Evolutionary conservation across 2,329 filamentous ascomycete species (phyloP).

Genomic region (Cladosporium halotolerans): DNA sequence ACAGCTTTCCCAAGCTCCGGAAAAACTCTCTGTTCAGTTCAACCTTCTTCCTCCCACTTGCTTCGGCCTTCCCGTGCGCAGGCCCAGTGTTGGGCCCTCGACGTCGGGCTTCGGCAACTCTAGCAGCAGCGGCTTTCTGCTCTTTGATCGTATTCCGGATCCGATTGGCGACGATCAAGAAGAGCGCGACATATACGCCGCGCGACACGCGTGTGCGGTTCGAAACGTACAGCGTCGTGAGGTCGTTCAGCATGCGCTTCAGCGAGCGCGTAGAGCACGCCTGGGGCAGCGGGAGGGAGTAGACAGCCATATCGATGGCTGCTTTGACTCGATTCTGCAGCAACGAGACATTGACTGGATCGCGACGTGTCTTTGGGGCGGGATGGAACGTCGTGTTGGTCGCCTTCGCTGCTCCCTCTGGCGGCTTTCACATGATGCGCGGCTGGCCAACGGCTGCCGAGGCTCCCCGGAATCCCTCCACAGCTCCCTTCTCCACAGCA

Average conservation of each 20-base stretch:
- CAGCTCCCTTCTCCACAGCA: no score
- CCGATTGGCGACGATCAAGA: conserved; percentile 75
- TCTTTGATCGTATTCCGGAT: conserved; percentile 87
- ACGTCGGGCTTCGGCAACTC: conserved; percentile 55
- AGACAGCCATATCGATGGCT: no score
- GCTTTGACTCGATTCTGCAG: no score
- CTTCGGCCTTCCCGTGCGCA: conserved; percentile 36
- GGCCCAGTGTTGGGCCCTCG: conserved; percentile 27
- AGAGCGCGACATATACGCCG: conserved; percentile 74
- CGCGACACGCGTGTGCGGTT: conserved; percentile 79
- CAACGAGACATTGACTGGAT: no score
- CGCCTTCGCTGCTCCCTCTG: no score
- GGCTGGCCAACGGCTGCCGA: no score
- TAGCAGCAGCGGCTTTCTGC: conserved; percentile 75
- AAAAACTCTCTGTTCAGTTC: conserved; percentile 88
- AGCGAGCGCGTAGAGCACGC: conserved; percentile 26
- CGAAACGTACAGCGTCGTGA: conserved; percentile 67
- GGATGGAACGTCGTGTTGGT: no score
- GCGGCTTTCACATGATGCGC: no score
- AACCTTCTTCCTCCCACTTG: conserved; percentile 63
- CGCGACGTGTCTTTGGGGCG: no score
- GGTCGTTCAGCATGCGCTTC: conserved; percentile 31
- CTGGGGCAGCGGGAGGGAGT: neutral
- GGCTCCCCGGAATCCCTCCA: no score
- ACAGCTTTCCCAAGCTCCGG: conserved; percentile 66